A percentile compares a stretch with the other conserved stretches of the same genome.
phyloP scores from a whole-genome alignment of 2,329 filamentous ascomycete species.

The Juglanconis juglandina region DNA sequence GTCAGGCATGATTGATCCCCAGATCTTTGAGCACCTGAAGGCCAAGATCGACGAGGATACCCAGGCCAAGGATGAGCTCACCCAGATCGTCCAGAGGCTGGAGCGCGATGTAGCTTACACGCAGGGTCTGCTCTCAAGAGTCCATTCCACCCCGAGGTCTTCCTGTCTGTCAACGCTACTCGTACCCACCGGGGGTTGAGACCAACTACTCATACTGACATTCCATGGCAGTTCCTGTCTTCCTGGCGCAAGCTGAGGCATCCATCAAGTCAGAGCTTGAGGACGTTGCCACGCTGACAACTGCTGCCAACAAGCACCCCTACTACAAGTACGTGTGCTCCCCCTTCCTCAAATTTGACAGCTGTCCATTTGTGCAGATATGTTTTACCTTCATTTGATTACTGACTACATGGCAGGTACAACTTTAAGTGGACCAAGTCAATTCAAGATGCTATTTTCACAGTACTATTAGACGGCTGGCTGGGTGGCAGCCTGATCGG shows the following conservation, averaged over 20 bases:
- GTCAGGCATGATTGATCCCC: slow-evolving; percentile 66
- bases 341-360: neutral
- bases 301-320: slow-evolving; percentile 76
- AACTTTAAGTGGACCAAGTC: slow-evolving; percentile 82
- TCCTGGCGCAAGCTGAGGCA: slow-evolving; percentile 70
- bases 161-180: slow-evolving; percentile 39
- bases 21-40: slow-evolving; percentile 85
- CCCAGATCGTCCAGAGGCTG: slow-evolving; percentile 74
- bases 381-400: slow-evolving; percentile 7
- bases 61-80: slow-evolving; percentile 76
- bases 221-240: slow-evolving; percentile 54
- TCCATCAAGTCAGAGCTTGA: slow-evolving; percentile 68
- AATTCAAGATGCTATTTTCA: slow-evolving; percentile 72
- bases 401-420: slow-evolving; percentile 47
- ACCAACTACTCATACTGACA: neutral
- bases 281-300: slow-evolving; percentile 66
- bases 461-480: slow-evolving; percentile 63
- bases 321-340: slow-evolving; percentile 77
- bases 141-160: slow-evolving; percentile 77
- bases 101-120: slow-evolving; percentile 79
- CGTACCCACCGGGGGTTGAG: neutral
- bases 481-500: slow-evolving; percentile 65
- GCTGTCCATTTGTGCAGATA: too few species aligned
- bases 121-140: slow-evolving; percentile 79
- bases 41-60: slow-evolving; percentile 85